These are phyloP conservation scores for Tricharina praecox DNA, from an alignment of 495 filamentous ascomycete species.

Conservation along the genomic window DNA sequence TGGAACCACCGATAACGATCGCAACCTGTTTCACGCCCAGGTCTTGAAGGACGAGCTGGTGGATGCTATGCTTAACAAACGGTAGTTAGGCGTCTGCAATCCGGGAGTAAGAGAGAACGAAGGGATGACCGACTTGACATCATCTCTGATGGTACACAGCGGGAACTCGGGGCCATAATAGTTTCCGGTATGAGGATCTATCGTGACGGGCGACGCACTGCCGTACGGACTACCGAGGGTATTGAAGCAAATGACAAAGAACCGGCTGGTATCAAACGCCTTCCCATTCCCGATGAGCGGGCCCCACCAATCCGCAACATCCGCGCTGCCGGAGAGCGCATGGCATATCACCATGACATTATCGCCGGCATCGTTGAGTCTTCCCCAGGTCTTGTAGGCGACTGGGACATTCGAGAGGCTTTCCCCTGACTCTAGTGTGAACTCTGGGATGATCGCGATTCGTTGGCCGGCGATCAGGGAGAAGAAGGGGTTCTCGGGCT, in stretches of 20 bases:
- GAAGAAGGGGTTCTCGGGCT: conserved; percentile 87
- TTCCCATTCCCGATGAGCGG: conserved; percentile 75
- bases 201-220: conserved; percentile 86
- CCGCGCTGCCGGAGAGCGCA: conserved; percentile 85
- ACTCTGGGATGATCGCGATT: conserved; percentile 68
- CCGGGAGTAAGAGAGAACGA: neutral
- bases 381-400: conserved; percentile 76
- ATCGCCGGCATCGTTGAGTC: conserved; percentile 54
- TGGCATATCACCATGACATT: conserved; percentile 97
- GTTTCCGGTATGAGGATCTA: conserved; percentile 49
- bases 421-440: conserved; percentile 86
- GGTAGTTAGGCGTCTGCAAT: conserved; percentile 3
- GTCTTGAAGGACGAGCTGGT: conserved; percentile 79
- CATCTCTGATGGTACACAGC: conserved; percentile 82
- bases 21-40: conserved; percentile 75
- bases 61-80: conserved; percentile 43
- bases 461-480: conserved; percentile 70
- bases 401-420: conserved; percentile 76
- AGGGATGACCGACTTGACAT: conserved; percentile 53
- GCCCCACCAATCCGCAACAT: conserved; percentile 97
- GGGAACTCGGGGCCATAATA: conserved; percentile 89
- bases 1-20: conserved; percentile 85
- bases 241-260: conserved; percentile 92
- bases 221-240: conserved; percentile 93
- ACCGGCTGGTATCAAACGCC: conserved; percentile 80